Evolutionary conservation across 768 basidiomycete species (phyloP).

Genomic region (Amanita pseudoporphyria): DNA sequence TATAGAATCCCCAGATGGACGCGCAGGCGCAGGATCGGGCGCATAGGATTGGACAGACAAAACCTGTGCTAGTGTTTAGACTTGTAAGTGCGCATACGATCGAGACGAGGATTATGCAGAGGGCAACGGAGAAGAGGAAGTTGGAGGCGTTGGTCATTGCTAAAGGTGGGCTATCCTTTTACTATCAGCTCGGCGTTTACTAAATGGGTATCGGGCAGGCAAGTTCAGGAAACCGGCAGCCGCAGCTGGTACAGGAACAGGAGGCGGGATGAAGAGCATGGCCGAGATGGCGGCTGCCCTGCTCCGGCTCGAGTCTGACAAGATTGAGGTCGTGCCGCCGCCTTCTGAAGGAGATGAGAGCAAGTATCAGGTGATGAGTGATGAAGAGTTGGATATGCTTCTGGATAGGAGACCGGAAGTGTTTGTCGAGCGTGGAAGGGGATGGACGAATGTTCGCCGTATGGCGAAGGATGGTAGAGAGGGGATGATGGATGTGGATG

Average conservation of each 20-base stretch:
- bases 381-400: constrained; percentile 70
- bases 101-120: constrained; percentile 86
- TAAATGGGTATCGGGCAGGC: constrained; percentile 28
- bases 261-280: constrained; percentile 43
- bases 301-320: constrained; percentile 76
- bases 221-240: constrained; percentile 75
- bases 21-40: constrained; percentile 93
- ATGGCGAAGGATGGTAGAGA: constrained; percentile 8
- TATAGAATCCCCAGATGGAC: constrained; percentile 91
- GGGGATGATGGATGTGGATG: constrained; percentile 7
- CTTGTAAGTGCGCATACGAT: constrained; percentile 82
- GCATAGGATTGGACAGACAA: constrained; percentile 92
- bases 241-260: constrained; percentile 27
- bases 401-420: constrained; percentile 74
- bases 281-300: constrained; percentile 76
- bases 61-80: constrained; percentile 83
- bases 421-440: constrained; percentile 57
- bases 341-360: constrained; percentile 47
- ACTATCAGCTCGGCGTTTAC: background rate
- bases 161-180: constrained; percentile 45
- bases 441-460: constrained; percentile 52
- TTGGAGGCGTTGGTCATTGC: constrained; percentile 95
- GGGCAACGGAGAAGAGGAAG: constrained; percentile 79
- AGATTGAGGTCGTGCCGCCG: constrained; percentile 72
- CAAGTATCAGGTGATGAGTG: constrained; percentile 66